These are phyloP conservation scores for Brasilioporus rufonigricans DNA, from an alignment of 768 basidiomycete genomes.

Conservation along the genomic window DNA sequence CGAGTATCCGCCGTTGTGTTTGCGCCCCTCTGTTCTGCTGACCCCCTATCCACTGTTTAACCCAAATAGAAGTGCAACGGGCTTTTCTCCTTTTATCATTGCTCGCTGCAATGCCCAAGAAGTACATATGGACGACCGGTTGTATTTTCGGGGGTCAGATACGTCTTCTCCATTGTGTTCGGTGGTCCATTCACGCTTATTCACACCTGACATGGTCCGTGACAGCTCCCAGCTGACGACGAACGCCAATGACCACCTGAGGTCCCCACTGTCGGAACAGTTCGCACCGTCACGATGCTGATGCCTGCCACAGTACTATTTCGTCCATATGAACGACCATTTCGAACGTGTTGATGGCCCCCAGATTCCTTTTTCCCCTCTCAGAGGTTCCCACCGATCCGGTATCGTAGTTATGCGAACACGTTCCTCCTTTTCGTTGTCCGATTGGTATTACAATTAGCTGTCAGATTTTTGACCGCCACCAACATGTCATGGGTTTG, in stretches of 20 bases:
- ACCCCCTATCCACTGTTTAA: constrained; percentile 1
- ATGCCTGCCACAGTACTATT: constrained; percentile 11
- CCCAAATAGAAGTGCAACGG: background rate
- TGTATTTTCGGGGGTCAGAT: constrained; percentile 11
- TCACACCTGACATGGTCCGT: background rate
- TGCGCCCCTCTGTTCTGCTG: background rate
- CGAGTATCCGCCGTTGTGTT: background rate
- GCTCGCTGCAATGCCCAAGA: constrained; percentile 4
- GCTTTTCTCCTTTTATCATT: background rate
- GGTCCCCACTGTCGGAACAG: background rate
- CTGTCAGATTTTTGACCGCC: constrained; percentile 19
- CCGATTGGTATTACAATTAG: constrained; percentile 8
- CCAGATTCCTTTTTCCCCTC: background rate
- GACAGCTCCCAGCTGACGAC: constrained; percentile 1
- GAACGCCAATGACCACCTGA: background rate
- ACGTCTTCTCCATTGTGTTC: constrained; percentile 1
- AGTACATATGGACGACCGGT: constrained; percentile 12
- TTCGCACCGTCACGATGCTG: constrained; percentile 1
- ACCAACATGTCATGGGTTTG: constrained; percentile 10
- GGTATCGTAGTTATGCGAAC: background rate
- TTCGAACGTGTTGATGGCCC: constrained; percentile 10
- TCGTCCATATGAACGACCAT: constrained; percentile 4
- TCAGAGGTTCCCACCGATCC: background rate
- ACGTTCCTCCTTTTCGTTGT: background rate
- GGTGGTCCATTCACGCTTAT: background rate